These are phyloP conservation scores for Huntiella abstrusa DNA, from an alignment of 2,329 filamentous ascomycete species.

Conservation along the genomic window DNA sequence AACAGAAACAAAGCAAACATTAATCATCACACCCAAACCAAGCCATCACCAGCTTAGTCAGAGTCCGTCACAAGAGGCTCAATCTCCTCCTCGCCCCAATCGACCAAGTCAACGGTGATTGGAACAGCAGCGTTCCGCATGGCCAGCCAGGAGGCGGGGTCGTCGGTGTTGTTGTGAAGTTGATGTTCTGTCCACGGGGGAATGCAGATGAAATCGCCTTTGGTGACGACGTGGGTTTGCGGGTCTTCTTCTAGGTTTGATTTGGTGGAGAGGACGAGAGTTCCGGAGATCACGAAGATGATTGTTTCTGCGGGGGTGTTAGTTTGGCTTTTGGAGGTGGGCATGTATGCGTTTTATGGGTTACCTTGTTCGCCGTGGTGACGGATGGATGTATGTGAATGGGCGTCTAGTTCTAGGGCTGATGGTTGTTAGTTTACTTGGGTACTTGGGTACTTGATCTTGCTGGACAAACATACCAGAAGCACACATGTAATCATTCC, in stretches of 20 bases:
- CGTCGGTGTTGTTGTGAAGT: conserved; percentile 43
- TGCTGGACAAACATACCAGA: conserved; percentile 28
- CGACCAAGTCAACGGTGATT: conserved; percentile 41
- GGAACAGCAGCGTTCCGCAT: conserved; percentile 42
- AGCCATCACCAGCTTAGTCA: conserved; percentile 10
- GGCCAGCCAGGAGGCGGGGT: conserved; percentile 45
- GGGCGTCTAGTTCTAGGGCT: conserved; percentile 34
- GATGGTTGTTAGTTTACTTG: conserved; percentile 10
- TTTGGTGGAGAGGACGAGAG: conserved; percentile 39
- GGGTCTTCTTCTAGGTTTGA: conserved; percentile 31
- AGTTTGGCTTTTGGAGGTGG: background rate
- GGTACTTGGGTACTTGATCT: background rate
- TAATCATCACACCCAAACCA: background rate
- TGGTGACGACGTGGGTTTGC: conserved; percentile 34
- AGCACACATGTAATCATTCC: conserved; percentile 47
- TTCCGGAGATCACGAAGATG: conserved; percentile 44
- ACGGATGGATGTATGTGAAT: conserved; percentile 41
- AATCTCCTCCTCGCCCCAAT: conserved; percentile 35
- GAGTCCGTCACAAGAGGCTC: conserved; percentile 10
- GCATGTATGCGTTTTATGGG: background rate
- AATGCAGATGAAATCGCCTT: conserved; percentile 52
- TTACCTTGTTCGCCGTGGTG: conserved; percentile 51
- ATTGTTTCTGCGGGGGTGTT: conserved; percentile 37
- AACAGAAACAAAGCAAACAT: background rate
- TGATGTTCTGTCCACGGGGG: conserved; percentile 55